Percentiles rank a stretch among this genome's conserved stretches.
These are phyloP conservation scores for Glarea lozoyensis DNA, from an alignment of 495 filamentous ascomycete genomes.

Conservation along the genomic window DNA sequence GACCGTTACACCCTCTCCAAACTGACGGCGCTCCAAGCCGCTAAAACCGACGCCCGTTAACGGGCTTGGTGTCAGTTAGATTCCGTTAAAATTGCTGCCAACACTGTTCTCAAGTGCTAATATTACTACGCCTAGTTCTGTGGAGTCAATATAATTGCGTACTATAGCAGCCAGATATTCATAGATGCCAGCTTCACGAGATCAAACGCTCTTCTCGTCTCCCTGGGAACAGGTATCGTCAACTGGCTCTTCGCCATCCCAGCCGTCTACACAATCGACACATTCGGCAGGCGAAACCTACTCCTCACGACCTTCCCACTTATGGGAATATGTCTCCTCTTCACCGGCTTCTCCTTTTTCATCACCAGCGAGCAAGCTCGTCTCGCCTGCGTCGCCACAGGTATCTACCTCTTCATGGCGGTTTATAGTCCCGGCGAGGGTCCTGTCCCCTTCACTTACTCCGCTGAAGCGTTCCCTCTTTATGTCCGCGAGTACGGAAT, in stretches of 20 bases:
- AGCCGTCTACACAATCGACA: constrained; percentile 75
- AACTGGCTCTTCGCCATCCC: constrained; percentile 75
- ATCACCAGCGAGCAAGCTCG: constrained; percentile 39
- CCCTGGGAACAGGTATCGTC: constrained; percentile 68
- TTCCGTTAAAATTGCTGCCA: no score
- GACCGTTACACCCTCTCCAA: no score
- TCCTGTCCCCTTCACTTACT: constrained; percentile 66
- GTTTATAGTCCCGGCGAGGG: constrained; percentile 67
- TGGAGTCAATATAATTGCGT: constrained; percentile 52
- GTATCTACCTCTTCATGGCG: constrained; percentile 56
- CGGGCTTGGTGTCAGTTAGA: no score
- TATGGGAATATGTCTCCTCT: constrained; percentile 63
- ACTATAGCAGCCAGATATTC: constrained; percentile 63
- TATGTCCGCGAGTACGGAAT: constrained; percentile 67
- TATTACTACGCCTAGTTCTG: constrained; percentile 13
- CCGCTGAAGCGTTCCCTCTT: constrained; percentile 75
- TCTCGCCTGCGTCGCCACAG: constrained; percentile 48
- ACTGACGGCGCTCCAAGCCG: no score
- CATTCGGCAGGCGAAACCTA: constrained; percentile 72
- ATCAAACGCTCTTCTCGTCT: constrained; percentile 51
- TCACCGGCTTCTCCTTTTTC: constrained; percentile 74
- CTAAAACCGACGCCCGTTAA: no score
- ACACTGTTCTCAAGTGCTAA: no score
- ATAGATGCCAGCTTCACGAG: constrained; percentile 45
- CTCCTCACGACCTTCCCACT: constrained; percentile 71